Conservation (phyloP, 306 rosid genomes). For the Neltuma alba region DNA sequence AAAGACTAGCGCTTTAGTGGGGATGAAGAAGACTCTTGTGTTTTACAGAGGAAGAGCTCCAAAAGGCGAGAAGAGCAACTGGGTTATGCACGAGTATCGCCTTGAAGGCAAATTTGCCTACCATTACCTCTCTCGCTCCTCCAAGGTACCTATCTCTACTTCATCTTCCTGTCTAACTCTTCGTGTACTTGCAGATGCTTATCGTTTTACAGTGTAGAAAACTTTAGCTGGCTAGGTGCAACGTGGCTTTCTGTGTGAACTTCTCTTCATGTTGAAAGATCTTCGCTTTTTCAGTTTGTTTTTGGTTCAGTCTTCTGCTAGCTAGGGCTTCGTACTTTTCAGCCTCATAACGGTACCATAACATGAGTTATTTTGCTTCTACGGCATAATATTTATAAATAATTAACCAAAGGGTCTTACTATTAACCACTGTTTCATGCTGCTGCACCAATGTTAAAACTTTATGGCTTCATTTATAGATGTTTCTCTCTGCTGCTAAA, state of each 20-base stretch:
- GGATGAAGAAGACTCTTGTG: slow-evolving; percentile 93
- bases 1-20: slow-evolving; percentile 66
- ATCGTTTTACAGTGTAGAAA: background rate
- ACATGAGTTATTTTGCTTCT: background rate
- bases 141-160: slow-evolving; percentile 52
- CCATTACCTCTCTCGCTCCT: slow-evolving; percentile 72
- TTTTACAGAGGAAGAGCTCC: slow-evolving; percentile 94
- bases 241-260: slow-evolving; percentile 33
- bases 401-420: background rate
- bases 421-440: background rate
- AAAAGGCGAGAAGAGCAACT: slow-evolving; percentile 80
- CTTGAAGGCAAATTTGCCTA: slow-evolving; percentile 94
- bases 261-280: slow-evolving; percentile 27
- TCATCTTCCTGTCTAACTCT: background rate
- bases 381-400: background rate
- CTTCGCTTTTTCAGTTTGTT: background rate
- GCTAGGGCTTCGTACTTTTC: slow-evolving; percentile 17
- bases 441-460: background rate
- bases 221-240: slow-evolving; percentile 25
- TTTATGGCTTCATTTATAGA: background rate
- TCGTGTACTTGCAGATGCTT: background rate
- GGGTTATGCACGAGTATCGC: slow-evolving; percentile 98
- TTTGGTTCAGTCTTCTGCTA: slow-evolving; percentile 14
- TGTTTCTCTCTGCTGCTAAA: background rate
- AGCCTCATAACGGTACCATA: background rate